Evolutionary conservation across 2,329 filamentous ascomycete species (phyloP).

Genomic region (Stylonectria norvegica): DNA sequence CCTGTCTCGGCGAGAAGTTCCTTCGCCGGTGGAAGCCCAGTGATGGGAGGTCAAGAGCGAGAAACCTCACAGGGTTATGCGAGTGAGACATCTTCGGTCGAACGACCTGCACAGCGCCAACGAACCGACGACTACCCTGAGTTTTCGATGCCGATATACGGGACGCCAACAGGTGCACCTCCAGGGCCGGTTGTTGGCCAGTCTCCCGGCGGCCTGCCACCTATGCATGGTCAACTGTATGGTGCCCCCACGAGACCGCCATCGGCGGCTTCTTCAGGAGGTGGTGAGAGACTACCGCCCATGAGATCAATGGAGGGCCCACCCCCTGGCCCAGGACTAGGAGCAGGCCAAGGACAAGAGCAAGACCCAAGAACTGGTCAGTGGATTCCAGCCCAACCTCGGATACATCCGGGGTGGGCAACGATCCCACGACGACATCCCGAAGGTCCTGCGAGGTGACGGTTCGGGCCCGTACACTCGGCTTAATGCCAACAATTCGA

Average conservation of each 20-base stretch:
- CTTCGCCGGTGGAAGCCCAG: slow-evolving; percentile 38
- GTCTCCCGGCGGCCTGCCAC: slow-evolving; percentile 34
- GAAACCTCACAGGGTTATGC: slow-evolving; percentile 33
- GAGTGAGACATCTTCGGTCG: slow-evolving; percentile 42
- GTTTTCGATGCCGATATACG: slow-evolving; percentile 39
- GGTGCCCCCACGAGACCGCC: slow-evolving; percentile 36
- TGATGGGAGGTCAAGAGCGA: slow-evolving; percentile 26
- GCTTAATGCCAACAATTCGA: slow-evolving; percentile 3
- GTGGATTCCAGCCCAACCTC: slow-evolving; percentile 33
- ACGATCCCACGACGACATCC: slow-evolving; percentile 27
- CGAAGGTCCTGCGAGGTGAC: slow-evolving; percentile 17
- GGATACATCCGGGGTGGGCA: slow-evolving; percentile 35
- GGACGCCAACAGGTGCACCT: slow-evolving; percentile 27
- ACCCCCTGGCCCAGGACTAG: slow-evolving; percentile 19
- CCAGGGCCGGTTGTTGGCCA: background rate
- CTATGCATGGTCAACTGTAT: slow-evolving; percentile 40
- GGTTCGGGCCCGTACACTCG: slow-evolving; percentile 1
- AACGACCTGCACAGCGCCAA: slow-evolving; percentile 45
- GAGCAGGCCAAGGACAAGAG: slow-evolving; percentile 30
- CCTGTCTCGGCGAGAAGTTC: slow-evolving; percentile 40
- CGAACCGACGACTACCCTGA: slow-evolving; percentile 48
- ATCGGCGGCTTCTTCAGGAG: slow-evolving; percentile 36
- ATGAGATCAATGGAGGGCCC: slow-evolving; percentile 44
- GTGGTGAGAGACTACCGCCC: slow-evolving; percentile 46
- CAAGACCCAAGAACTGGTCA: slow-evolving; percentile 36